Conservation (phyloP, 441 rosid genomes). For the Bocquillonia castaneifolia region DNA sequence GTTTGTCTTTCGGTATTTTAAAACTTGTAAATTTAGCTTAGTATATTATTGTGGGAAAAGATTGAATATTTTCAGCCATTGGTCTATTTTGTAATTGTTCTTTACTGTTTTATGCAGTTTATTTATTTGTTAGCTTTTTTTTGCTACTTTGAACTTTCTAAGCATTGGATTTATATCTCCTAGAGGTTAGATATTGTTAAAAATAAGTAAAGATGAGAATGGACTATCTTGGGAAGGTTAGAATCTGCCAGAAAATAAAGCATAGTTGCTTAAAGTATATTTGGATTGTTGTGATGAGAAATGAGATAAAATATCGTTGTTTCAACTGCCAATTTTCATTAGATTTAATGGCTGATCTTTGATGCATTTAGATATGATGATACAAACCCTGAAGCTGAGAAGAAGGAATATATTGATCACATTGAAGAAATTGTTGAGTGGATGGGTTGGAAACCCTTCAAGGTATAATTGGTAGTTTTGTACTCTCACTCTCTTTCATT, state of each 20-base stretch:
- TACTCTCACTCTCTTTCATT: neutral
- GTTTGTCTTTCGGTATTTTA: neutral
- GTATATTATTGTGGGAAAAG: neutral
- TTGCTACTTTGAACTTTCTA: neutral
- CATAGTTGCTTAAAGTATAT: neutral
- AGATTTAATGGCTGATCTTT: constrained; percentile 18
- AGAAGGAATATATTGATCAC: constrained; percentile 91
- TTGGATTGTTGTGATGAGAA: neutral
- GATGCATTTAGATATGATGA: constrained; percentile 66
- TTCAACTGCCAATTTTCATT: constrained; percentile 7
- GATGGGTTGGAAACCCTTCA: constrained; percentile 98
- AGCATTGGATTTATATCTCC: neutral
- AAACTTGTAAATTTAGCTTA: neutral
- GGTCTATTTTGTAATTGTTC: neutral
- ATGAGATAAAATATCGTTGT: neutral
- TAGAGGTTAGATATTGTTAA: neutral
- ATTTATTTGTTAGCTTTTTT: neutral
- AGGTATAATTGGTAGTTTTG: constrained; percentile 50
- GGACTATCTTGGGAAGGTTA: constrained; percentile 1
- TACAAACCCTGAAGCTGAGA: constrained; percentile 97
- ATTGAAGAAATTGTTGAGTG: constrained; percentile 88
- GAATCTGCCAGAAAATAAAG: neutral
- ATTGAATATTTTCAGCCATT: neutral
- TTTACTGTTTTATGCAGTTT: neutral
- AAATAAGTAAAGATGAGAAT: neutral